Evolutionary conservation across 2,329 filamentous ascomycete genomes (phyloP), one percentile per base, ranked within the genome.

Genomic region (Diaporthe batatas): DNA sequence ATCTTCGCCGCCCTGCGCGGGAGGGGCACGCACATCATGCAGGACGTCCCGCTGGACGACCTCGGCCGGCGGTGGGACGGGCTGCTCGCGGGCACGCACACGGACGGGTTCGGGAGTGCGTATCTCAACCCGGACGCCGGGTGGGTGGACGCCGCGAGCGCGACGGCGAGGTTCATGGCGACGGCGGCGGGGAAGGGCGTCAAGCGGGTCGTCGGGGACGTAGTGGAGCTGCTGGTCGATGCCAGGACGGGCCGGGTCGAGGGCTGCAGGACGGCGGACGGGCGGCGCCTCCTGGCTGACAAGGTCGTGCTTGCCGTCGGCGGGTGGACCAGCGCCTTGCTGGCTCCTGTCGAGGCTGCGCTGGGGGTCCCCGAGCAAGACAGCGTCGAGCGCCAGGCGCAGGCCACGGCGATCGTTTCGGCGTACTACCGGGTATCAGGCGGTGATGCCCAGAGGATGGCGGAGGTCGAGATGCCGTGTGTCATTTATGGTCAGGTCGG

Each of bases 341-440:
- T 59, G n/a, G 36, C 62, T 6, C 70, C 70, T 16, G 53, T 68
- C 11, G 70, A 68, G 53, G 62, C 59, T n/a, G 44, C 53, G 42
- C 34, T 68, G 53, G 39, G 70, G 6, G 29, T 72, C 3, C 16
- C 36, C n/a, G 59, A 68, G 62, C 6, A 59, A 54, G 62, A 72
- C 23, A 44, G 70, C 53, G 21, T 70, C 32, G 71, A 70, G 49
- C 65, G 57, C 3, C 71, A 70, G 55, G 55, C 65, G 12, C 71
- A 57, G 57, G 47, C 71, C 18, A 70, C 57, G 21, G 71, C 71
- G 8, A 57, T 64, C 34, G 65, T 73, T 57, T 70, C 65, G 32
- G 65, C 65, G 18, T 72, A 55, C 21, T 72, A 64, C 11, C 47
- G 57, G 12, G 23, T 64, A 18, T 18, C 44, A 32, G 49, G 57